These are phyloP conservation scores for Cordyceps cicadae DNA, from an alignment of 2,329 filamentous ascomycete genomes.

Conservation along the genomic window DNA sequence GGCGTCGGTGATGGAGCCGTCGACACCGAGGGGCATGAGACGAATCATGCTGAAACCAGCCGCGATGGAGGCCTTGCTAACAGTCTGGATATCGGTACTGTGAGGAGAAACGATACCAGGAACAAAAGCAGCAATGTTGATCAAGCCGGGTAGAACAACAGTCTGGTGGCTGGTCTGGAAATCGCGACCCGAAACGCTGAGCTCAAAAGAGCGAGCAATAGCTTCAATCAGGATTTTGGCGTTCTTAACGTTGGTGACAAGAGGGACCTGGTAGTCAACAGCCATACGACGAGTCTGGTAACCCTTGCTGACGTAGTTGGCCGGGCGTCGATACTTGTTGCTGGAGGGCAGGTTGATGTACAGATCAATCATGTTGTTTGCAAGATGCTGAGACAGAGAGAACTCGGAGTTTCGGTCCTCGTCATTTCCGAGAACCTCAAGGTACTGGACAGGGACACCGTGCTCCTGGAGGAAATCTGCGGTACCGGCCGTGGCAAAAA, in stretches of 20 bases:
- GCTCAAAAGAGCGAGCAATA: constrained; percentile 77
- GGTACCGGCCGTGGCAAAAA: constrained; percentile 93
- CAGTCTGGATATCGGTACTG: constrained; percentile 58
- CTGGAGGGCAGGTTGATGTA: constrained; percentile 99
- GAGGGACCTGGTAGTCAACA: constrained; percentile 90
- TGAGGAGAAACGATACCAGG: constrained; percentile 58
- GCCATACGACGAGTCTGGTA: constrained; percentile 97
- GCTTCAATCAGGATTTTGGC: constrained; percentile 96
- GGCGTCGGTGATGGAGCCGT: constrained; percentile 65
- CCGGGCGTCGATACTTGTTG: constrained; percentile 93
- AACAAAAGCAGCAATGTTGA: constrained; percentile 75
- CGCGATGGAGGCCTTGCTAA: constrained; percentile 66
- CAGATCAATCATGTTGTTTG: constrained; percentile 95
- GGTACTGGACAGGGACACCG: constrained; percentile 82
- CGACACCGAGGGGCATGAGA: constrained; percentile 66
- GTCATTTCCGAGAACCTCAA: constrained; percentile 75
- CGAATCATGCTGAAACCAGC: constrained; percentile 75
- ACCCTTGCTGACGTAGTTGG: constrained; percentile 97
- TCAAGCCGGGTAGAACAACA: constrained; percentile 62
- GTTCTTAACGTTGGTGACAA: constrained; percentile 99
- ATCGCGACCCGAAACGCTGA: constrained; percentile 76
- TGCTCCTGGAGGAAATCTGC: constrained; percentile 95
- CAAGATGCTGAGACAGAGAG: constrained; percentile 90
- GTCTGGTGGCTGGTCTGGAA: constrained; percentile 85
- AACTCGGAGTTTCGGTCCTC: constrained; percentile 91